These are phyloP conservation scores for Inosperma sp. DNA, from an alignment of 768 basidiomycete genomes.

Conservation along the genomic window DNA sequence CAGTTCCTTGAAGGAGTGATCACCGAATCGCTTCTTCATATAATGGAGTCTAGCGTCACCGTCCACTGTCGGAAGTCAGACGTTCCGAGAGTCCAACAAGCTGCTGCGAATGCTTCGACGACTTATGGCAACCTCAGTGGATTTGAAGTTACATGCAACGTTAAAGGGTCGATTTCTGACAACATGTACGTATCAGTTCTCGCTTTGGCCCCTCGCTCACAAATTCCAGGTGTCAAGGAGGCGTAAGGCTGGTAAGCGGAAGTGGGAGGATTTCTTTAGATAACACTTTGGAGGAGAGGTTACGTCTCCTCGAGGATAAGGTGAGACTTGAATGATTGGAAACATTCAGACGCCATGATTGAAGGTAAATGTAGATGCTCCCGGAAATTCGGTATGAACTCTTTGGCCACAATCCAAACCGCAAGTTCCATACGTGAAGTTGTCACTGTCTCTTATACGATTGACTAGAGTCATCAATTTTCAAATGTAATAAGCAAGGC, in stretches of 20 bases:
- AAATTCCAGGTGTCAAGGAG: constrained; percentile 62
- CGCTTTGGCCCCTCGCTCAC: neutral
- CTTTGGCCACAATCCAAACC: constrained; percentile 87
- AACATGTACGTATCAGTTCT: constrained; percentile 49
- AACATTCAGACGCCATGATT: neutral
- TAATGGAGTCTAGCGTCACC: constrained; percentile 71
- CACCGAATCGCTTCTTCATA: constrained; percentile 77
- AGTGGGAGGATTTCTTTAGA: constrained; percentile 80
- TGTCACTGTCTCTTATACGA: too few species aligned
- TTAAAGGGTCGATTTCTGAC: constrained; percentile 59
- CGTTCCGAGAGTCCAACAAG: constrained; percentile 51
- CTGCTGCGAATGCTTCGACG: constrained; percentile 57
- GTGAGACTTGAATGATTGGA: constrained; percentile 40
- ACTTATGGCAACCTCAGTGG: constrained; percentile 80
- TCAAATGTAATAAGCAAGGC: too few species aligned
- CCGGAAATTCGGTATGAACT: constrained; percentile 89
- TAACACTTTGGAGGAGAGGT: constrained; percentile 90
- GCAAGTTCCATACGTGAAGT: constrained; percentile 85
- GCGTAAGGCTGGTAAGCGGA: constrained; percentile 70
- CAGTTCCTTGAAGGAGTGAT: constrained; percentile 83
- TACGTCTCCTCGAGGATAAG: constrained; percentile 85
- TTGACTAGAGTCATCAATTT: too few species aligned
- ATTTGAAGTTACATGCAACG: constrained; percentile 49
- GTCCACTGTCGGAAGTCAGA: constrained; percentile 70
- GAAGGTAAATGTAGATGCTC: constrained; percentile 64